Evolutionary conservation across 768 basidiomycete genomes (phyloP), one percentile per base, ranked within the genome.

Genomic region (Heimioporus sp.): DNA sequence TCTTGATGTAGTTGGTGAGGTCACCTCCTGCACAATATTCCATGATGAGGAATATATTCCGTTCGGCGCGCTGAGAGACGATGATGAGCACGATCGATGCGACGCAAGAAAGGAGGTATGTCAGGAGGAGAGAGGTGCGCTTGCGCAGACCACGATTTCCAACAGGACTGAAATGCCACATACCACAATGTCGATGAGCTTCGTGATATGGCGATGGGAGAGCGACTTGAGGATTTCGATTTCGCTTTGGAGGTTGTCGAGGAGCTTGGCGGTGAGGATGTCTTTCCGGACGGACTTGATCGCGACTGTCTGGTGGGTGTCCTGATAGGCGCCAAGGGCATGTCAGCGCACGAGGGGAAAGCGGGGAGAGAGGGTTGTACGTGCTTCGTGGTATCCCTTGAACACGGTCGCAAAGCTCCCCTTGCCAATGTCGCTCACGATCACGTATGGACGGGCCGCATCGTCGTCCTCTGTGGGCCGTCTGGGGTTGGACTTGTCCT

Each of bases 241-340:
- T 77, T 99, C 97, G 61, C 90, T 90, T 68, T 97, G 93, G n/a
- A 98, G 82, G 66, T 98, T 98, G 74, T 98, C 95, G 52, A 98
- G 85, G 16, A 98, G 81, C 72, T 98, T 99, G 13, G 90, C 76
- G 34, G 87, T 93, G 35, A 99, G 81, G 59, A 86, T 91, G 64
- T 88, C 83, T 46, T 87, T 83, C 53, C 89, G 86, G 49, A 99
- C 92, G 9, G 93, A 90, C 78, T 99, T 98, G 73, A 99, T 87
- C 9, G 97, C 97, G 35, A 98, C 90, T 44, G 83, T 79, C 12
- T 81, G 76, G 60, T 84, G 81, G 4, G 85, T 86, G 62, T 89
- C 86, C 91, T 95, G 68, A 32, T 45, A 38, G 43, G 48, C 43
- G 49, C 42, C 51, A 21, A 38, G 24, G 15, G n/a, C 36, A 19